Conservation (phyloP, 2,329 filamentous ascomycete species). For the Balansia obtecta region DNA sequence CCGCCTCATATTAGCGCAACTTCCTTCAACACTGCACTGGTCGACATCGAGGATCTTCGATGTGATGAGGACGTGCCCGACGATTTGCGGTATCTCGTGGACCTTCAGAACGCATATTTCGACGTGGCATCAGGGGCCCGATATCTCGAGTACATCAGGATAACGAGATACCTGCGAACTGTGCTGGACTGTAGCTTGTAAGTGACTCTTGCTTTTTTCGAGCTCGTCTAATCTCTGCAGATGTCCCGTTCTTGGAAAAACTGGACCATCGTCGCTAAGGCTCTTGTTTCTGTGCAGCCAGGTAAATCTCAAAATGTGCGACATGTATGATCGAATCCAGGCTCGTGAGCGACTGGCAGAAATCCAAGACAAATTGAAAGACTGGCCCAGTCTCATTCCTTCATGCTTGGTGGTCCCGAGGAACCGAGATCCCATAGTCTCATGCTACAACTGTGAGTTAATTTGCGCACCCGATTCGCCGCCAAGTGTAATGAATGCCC, state of each 20-base stretch:
- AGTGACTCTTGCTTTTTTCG: slow-evolving; percentile 6
- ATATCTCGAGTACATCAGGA: slow-evolving; percentile 22
- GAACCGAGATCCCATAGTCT: slow-evolving; percentile 3
- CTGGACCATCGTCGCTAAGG: slow-evolving; percentile 4
- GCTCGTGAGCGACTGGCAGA: slow-evolving; percentile 13
- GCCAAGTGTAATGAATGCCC: too few relatives aligned
- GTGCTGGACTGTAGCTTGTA: slow-evolving; percentile 23
- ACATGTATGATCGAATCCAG: slow-evolving; percentile 9
- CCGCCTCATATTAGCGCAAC: slow-evolving; percentile 29
- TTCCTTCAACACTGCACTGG: slow-evolving; percentile 27
- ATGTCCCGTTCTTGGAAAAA: background rate
- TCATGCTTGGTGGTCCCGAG: slow-evolving; percentile 19
- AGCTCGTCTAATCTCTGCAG: background rate
- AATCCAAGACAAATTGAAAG: slow-evolving; percentile 18
- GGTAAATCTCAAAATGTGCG: slow-evolving; percentile 10
- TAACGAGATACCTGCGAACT: slow-evolving; percentile 19
- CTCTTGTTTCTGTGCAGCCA: slow-evolving; percentile 11
- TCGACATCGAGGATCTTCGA: slow-evolving; percentile 28
- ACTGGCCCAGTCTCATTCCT: slow-evolving; percentile 25
- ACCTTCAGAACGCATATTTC: slow-evolving; percentile 18
- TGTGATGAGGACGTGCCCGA: slow-evolving; percentile 29
- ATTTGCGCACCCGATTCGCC: too few relatives aligned
- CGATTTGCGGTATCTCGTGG: slow-evolving; percentile 22
- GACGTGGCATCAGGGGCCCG: slow-evolving; percentile 23
- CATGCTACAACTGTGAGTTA: slow-evolving; percentile 15